A percentile compares a stretch with the other conserved stretches of the same genome.
Evolutionary conservation across 2,329 filamentous ascomycete genomes (phyloP).

Genomic region (Ustulina deusta): DNA sequence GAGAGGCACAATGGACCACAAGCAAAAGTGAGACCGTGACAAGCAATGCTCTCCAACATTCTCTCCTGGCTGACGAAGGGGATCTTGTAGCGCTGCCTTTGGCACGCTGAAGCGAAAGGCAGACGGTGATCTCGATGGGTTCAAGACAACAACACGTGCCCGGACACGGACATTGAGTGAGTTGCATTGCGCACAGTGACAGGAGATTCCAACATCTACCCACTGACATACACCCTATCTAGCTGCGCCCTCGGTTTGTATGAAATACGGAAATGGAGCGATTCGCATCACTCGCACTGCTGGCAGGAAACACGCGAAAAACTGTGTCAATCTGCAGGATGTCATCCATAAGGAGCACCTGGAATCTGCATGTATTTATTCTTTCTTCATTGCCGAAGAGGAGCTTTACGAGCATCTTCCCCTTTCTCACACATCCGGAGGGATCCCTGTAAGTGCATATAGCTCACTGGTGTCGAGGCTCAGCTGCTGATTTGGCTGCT

Average conservation of each 20-base stretch:
- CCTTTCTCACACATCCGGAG: conserved; percentile 33
- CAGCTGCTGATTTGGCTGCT: background rate
- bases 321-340: conserved; percentile 44
- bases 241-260: conserved; percentile 13
- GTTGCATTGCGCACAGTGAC: background rate
- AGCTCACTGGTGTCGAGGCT: background rate
- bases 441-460: conserved; percentile 37
- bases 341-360: conserved; percentile 43
- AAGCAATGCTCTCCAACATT: background rate
- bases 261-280: conserved; percentile 44
- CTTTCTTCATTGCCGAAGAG: conserved; percentile 44
- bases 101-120: conserved; percentile 27
- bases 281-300: conserved; percentile 47
- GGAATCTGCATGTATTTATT: conserved; percentile 44
- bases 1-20: conserved; percentile 11
- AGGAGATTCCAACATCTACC: background rate
- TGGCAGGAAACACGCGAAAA: conserved; percentile 41
- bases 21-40: conserved; percentile 21
- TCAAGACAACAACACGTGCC: background rate
- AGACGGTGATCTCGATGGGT: conserved; percentile 6
- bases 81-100: background rate
- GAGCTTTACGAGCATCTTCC: conserved; percentile 39
- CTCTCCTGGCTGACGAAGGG: background rate
- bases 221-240: conserved; percentile 7
- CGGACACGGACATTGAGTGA: conserved; percentile 11